Evolutionary conservation across 2,329 filamentous ascomycete genomes (phyloP), one percentile per base, ranked within the genome.

Genomic region (Cladosporium sp.): DNA sequence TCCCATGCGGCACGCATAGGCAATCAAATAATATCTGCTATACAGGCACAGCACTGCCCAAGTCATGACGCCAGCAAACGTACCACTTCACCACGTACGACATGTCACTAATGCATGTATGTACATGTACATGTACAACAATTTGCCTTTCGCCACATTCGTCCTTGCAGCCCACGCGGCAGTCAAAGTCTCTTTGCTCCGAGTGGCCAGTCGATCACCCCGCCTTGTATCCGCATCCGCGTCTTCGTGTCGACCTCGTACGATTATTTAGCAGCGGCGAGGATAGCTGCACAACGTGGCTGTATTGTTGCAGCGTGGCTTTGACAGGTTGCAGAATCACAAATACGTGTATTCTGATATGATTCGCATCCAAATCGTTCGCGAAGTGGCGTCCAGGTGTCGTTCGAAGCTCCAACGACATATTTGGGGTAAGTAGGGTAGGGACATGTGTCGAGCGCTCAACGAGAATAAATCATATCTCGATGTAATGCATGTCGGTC

Each of bases 1-100:
- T 34, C 30, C 11, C 8, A 34, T 34, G 11, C 11, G 30, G 30
- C 30, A 34, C 4, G 11, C 30, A 34, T 8, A 11, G 11, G 7
- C 30, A 34, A 34, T 34, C 30, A 9, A 34, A 11, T 12, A 34
- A 34, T 40, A 6, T 3, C 15, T 49, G 22, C 43, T 28, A 28
- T 30, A 8, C 14, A 49, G 3, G 45, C 15, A 22, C 47, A 15
- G 36, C 50, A 52, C 50, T 36, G 50, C 50, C 37, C 50, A 40
- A 42, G n/a, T 52, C 36, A 52, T 52, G 50, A 52, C 50, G 50
- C 50, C 50, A 52, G n/a, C 37, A 52, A 47, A 25, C 47, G 17
- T 17, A 28, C 47, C 47, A 51, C 47, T 51, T 45, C 22, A 17
- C 19, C 42, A 36, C 6, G 47, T 22, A 47, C 42, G 28, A 17